phyloP scores from a whole-genome alignment of 768 basidiomycete genomes.

The Tricholoma hemisulphureum region DNA sequence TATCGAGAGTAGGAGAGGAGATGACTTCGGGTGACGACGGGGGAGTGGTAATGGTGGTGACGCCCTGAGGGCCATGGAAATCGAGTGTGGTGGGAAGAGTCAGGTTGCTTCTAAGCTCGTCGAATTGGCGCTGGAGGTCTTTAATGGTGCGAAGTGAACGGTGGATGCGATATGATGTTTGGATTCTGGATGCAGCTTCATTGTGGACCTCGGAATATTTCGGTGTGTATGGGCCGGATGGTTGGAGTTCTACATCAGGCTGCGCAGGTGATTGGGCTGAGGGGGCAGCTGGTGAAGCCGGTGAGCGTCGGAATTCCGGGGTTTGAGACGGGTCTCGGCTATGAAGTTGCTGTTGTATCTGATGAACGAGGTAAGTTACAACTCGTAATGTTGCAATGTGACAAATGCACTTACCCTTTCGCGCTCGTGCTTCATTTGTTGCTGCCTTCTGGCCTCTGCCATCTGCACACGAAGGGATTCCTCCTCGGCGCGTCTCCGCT shows the following conservation, averaged over 20 bases:
- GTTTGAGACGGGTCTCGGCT: not conserved
- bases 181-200: constrained; percentile 47
- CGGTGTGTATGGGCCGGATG: constrained; percentile 7
- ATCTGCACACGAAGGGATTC: constrained; percentile 6
- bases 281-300: constrained; percentile 3
- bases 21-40: constrained; percentile 15
- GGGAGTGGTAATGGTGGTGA: constrained; percentile 21
- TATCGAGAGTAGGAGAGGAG: constrained; percentile 19
- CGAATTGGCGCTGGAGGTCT: constrained; percentile 42
- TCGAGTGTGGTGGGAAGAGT: constrained; percentile 45
- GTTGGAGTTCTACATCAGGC: not conserved
- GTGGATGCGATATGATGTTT: constrained; percentile 44
- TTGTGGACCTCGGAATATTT: constrained; percentile 32
- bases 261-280: not conserved
- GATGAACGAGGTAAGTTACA: constrained; percentile 7
- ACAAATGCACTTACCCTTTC: constrained; percentile 7
- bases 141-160: constrained; percentile 41
- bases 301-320: too few species aligned
- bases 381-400: not conserved
- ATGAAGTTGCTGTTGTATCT: constrained; percentile 12
- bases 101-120: constrained; percentile 41
- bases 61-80: constrained; percentile 38
- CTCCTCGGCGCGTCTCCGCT: constrained; percentile 24
- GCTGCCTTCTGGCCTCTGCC: constrained; percentile 11
- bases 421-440: constrained; percentile 9